phyloP scores from a whole-genome alignment of 2,329 filamentous ascomycete genomes.

The Botrytis porri region DNA sequence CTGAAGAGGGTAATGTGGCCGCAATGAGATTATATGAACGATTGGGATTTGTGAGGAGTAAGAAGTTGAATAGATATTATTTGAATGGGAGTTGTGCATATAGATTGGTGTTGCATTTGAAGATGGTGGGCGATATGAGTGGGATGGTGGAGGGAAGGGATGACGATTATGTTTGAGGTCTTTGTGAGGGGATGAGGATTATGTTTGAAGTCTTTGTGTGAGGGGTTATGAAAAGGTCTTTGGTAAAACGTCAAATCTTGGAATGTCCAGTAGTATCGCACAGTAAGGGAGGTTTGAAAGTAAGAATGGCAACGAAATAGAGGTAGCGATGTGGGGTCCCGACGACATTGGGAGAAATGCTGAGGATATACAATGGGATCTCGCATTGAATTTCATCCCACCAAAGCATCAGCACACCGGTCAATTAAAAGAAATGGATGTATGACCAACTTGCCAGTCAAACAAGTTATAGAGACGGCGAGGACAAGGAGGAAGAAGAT shows the following conservation, averaged over 20 bases:
- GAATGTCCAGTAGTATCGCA: not conserved
- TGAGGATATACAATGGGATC: not conserved
- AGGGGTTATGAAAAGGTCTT: not conserved
- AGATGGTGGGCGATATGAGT: conserved; percentile 33
- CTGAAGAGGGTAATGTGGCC: conserved; percentile 85
- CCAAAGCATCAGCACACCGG: not conserved
- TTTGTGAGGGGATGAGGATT: not conserved
- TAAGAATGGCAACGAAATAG: not conserved
- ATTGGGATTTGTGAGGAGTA: conserved; percentile 86
- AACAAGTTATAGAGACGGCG: not conserved
- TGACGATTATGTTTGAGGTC: not conserved
- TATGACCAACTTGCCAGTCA: not conserved
- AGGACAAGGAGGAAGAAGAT: not conserved
- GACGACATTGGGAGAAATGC: not conserved
- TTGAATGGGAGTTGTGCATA: conserved; percentile 95
- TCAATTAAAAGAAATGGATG: not conserved
- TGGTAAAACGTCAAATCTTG: not conserved
- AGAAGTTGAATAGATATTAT: conserved; percentile 92
- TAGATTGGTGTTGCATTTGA: conserved; percentile 67
- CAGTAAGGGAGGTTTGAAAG: not conserved
- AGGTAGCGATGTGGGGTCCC: not conserved
- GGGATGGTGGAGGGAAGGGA: conserved; percentile 14
- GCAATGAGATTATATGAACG: conserved; percentile 92
- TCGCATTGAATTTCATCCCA: not conserved
- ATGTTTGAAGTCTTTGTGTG: not conserved